Conservation (phyloP, 495 filamentous ascomycete species). For the Mytilinidion resinicola region DNA sequence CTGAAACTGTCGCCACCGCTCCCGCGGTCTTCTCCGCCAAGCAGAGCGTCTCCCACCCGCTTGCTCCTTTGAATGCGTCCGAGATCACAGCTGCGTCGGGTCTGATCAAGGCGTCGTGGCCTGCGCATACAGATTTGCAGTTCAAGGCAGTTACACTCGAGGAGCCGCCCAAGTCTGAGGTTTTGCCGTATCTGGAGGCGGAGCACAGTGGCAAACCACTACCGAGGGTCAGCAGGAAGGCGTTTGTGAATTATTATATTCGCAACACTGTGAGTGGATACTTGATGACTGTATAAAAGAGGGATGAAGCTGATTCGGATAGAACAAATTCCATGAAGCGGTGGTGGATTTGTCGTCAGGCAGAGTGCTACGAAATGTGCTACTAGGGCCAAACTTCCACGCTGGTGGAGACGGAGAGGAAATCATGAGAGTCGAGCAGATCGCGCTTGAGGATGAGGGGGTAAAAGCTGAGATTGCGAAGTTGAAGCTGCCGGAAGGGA, state of each 20-base stretch:
- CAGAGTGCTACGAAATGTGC: conserved; percentile 53
- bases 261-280: conserved; percentile 49
- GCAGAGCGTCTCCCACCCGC: conserved; percentile 43
- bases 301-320: not conserved
- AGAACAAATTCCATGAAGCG: conserved; percentile 65
- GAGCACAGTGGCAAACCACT: conserved; percentile 33
- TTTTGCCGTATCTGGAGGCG: conserved; percentile 49
- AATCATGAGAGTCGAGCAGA: conserved; percentile 53
- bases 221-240: conserved; percentile 46
- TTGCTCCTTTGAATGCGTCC: conserved; percentile 51
- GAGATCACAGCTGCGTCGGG: conserved; percentile 47
- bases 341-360: conserved; percentile 49
- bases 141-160: conserved; percentile 62
- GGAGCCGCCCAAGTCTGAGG: conserved; percentile 57
- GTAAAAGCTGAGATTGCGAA: conserved; percentile 61
- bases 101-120: conserved; percentile 47
- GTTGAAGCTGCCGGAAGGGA: conserved; percentile 56
- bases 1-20: conserved; percentile 19
- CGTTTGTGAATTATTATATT: conserved; percentile 58
- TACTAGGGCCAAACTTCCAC: conserved; percentile 52
- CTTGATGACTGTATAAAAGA: not conserved
- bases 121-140: conserved; percentile 45
- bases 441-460: conserved; percentile 47
- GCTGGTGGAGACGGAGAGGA: conserved; percentile 54
- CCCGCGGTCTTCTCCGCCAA: conserved; percentile 9